phyloP scores from a whole-genome alignment of 345 rosid genomes.

The Limnanthes douglasii region DNA sequence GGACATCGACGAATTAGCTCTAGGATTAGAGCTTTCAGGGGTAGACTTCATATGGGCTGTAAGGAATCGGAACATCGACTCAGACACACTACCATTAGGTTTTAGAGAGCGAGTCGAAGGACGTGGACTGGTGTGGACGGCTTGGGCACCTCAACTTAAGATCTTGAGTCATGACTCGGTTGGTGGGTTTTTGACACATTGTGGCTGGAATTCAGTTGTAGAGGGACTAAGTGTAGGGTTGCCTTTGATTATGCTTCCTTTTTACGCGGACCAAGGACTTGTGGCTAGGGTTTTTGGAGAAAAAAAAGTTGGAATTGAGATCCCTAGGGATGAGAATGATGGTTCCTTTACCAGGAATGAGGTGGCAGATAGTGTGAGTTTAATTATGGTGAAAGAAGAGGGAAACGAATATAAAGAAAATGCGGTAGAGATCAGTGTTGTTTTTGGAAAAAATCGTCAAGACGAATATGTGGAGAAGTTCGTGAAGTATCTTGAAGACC shows the following conservation, averaged over 20 bases:
- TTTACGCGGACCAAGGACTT: slow-evolving; percentile 12
- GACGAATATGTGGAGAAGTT: too few species aligned
- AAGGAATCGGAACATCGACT: too few species aligned
- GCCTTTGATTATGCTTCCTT: slow-evolving; percentile 5
- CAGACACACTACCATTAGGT: slow-evolving; percentile 10
- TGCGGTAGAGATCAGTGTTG: slow-evolving; percentile 4
- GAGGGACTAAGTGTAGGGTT: slow-evolving; percentile 8
- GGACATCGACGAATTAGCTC: slow-evolving; percentile 13
- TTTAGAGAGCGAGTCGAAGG: slow-evolving; percentile 10
- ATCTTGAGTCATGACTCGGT: slow-evolving; percentile 9
- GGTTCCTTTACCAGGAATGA: slow-evolving; percentile 9
- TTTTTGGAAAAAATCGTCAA: slow-evolving; percentile 1
- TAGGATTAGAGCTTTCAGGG: slow-evolving; percentile 17
- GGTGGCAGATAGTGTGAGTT: slow-evolving; percentile 10
- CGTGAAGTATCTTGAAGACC: too few species aligned
- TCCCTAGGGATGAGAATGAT: slow-evolving; percentile 7
- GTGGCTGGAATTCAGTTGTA: slow-evolving; percentile 7
- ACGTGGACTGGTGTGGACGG: slow-evolving; percentile 10
- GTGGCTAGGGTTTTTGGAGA: slow-evolving; percentile 10
- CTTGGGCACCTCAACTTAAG: slow-evolving; percentile 20
- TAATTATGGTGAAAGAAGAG: slow-evolving; percentile 10
- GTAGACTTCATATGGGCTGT: slow-evolving; percentile 17
- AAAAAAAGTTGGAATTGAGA: slow-evolving; percentile 4
- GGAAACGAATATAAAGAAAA: slow-evolving; percentile 11
- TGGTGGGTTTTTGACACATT: slow-evolving; percentile 15